phyloP scores from a whole-genome alignment of 352 stramenopile genomes.

The Phytophthora sansomeana region DNA sequence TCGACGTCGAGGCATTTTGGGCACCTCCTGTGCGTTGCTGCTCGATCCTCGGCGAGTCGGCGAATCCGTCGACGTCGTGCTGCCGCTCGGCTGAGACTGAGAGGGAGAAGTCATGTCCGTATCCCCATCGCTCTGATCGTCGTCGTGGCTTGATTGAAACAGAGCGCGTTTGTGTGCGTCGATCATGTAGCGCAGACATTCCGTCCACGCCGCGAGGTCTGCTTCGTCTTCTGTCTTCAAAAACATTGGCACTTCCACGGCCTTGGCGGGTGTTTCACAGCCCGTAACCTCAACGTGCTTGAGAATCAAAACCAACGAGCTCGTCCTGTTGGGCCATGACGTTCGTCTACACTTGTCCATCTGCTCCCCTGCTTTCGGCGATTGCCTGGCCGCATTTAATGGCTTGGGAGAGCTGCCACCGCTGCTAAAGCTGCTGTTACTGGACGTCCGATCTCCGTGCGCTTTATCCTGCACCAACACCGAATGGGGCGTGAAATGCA shows the following conservation, averaged over 20 bases:
- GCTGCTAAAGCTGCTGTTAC: conserved; percentile 7
- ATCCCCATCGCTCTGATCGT: conserved; percentile 26
- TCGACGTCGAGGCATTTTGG: conserved; percentile 15
- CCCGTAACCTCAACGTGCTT: conserved; percentile 56
- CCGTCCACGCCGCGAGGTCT: conserved; percentile 56
- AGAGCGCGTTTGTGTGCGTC: conserved; percentile 52
- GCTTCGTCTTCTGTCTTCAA: conserved; percentile 58
- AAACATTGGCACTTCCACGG: conserved; percentile 56
- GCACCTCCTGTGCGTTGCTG: conserved; percentile 1
- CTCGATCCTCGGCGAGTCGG: not conserved
- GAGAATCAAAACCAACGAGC: conserved; percentile 52
- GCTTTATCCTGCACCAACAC: conserved; percentile 41
- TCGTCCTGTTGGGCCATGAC: conserved; percentile 12
- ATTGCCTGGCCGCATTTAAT: conserved; percentile 5
- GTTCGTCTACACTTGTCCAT: conserved; percentile 16
- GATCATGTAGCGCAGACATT: conserved; percentile 63
- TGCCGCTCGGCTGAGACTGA: not conserved
- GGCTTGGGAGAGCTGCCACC: conserved; percentile 4
- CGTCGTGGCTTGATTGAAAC: conserved; percentile 4
- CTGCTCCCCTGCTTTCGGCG: conserved; percentile 4
- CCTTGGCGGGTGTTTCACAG: conserved; percentile 41
- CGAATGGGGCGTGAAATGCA: conserved; percentile 63
- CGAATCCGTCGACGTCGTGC: not conserved
- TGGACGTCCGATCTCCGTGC: conserved; percentile 1
- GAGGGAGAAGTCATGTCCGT: conserved; percentile 4